phyloP scores from a whole-genome alignment of 225 moss, liverwort and hornwort genomes.

The Ulota crispa region DNA sequence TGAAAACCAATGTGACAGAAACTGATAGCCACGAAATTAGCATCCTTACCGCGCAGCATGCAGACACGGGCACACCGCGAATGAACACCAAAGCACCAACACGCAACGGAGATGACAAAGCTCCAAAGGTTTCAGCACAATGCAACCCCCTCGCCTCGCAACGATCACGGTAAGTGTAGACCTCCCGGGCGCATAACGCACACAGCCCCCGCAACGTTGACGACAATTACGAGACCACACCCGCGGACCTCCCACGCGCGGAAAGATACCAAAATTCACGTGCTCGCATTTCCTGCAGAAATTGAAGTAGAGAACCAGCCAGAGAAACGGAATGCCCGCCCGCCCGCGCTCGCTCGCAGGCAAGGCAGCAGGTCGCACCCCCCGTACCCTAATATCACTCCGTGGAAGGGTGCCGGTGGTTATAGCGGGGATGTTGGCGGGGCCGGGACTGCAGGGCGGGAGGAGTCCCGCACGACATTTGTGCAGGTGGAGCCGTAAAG shows the following conservation, averaged over 20 bases:
- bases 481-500: no score
- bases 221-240: neutral
- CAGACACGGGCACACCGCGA: neutral
- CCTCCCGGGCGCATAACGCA: neutral
- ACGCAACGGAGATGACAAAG: neutral
- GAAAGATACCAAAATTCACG: neutral
- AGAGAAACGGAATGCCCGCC: neutral
- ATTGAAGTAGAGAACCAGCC: neutral
- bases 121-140: neutral
- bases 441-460: no score
- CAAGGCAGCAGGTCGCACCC: neutral
- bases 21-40: neutral
- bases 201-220: neutral
- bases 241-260: neutral
- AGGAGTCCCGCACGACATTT: no score
- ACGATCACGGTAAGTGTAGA: neutral
- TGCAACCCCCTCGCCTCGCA: neutral
- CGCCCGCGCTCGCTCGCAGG: neutral
- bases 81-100: neutral
- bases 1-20: neutral
- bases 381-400: constrained; percentile 25
- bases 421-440: neutral
- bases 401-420: neutral
- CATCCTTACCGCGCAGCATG: neutral
- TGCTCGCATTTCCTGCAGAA: neutral